Evolutionary conservation across 78 protist species (phyloP), one percentile per base, ranked within the genome.

Genomic region (Planoprotostelium fungivorum): DNA sequence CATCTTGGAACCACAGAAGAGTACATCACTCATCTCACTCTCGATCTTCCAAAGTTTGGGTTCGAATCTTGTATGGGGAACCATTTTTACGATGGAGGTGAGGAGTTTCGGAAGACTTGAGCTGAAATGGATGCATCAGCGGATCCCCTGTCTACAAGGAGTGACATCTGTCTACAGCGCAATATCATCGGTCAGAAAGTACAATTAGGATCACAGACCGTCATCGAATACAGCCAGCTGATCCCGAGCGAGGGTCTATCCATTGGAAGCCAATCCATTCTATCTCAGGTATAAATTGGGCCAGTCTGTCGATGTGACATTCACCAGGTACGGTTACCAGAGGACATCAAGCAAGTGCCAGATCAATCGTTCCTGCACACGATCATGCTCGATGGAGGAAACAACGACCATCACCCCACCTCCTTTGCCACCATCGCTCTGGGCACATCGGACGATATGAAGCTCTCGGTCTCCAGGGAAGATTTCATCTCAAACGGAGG

Each of bases 1-100:
- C 94, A 91, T 35, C 88, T 91, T 39, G 94, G 94, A 36, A 91
- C 94, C 1, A 89, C 92, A 89, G 90, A 91, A 63, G 94, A 91
- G 38, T 91, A 91, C 83, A 88, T 91, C 86, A 91, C 86, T 63
- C 94, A 91, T 39, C 89, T 91, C 83, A 91, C 94, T 73, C 28
- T 25, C 0, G 89, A 88, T 85, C 89, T 91, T 1, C 88, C 90
- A 34, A 83, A 88, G 36, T n/a, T 91, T 23, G 94, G 91, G 38
- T 83, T 88, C 5, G 86, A 83, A 38, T 88, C 90, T n/a, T n/a
- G n/a, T 1, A 34, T 88, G 28, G 37, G 36, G 35, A 84, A 39
- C 34, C 73, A n/a, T n/a, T 35, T 0, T 31, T 34, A n/a, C 38
- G 31, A 35, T 10, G 63, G 35, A 38, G 34, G n/a, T 63, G 34